Evolutionary conservation across 208 protist species (phyloP).

Genomic region (Wallacemonas rigidus): DNA sequence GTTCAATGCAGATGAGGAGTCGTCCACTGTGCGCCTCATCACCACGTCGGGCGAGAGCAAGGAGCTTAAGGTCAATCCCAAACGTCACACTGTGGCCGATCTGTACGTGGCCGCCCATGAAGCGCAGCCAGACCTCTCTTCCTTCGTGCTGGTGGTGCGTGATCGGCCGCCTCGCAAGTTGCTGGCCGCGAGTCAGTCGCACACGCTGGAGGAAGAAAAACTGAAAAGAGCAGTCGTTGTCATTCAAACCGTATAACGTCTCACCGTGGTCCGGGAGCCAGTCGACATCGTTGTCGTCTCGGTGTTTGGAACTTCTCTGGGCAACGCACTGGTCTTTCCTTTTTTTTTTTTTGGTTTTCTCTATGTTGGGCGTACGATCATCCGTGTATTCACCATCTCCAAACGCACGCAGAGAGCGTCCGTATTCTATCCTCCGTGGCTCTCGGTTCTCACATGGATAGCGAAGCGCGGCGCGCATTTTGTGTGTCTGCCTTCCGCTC

Average conservation of each 20-base stretch:
- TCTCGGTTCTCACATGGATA: too few relatives aligned
- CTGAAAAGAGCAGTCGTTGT: conserved; percentile 60
- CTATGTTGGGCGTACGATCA: too few relatives aligned
- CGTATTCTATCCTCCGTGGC: too few relatives aligned
- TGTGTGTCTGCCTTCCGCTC: neutral
- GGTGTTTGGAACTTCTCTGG: too few relatives aligned
- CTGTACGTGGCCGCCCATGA: conserved; percentile 61
- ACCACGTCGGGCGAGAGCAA: conserved; percentile 58
- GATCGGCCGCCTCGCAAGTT: conserved; percentile 71
- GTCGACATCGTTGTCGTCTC: too few relatives aligned
- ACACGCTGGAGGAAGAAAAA: conserved; percentile 66
- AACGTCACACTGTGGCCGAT: conserved; percentile 74
- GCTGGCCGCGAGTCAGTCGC: conserved; percentile 24
- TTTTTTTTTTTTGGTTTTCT: too few relatives aligned
- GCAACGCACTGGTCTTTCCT: too few relatives aligned
- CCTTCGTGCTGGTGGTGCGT: conserved; percentile 62
- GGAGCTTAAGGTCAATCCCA: conserved; percentile 74
- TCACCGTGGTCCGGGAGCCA: too few relatives aligned
- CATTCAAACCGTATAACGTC: conserved; percentile 44
- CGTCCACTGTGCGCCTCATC: conserved; percentile 63
- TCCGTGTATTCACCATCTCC: too few relatives aligned
- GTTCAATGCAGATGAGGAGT: conserved; percentile 42
- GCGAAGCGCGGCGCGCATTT: neutral
- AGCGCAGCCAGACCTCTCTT: conserved; percentile 35
- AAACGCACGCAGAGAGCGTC: too few relatives aligned